A percentile compares a stretch with the other conserved stretches of the same genome.
Evolutionary conservation across 169 alveolate genomes (phyloP).

Genomic region (Toxoplasma gondii): DNA sequence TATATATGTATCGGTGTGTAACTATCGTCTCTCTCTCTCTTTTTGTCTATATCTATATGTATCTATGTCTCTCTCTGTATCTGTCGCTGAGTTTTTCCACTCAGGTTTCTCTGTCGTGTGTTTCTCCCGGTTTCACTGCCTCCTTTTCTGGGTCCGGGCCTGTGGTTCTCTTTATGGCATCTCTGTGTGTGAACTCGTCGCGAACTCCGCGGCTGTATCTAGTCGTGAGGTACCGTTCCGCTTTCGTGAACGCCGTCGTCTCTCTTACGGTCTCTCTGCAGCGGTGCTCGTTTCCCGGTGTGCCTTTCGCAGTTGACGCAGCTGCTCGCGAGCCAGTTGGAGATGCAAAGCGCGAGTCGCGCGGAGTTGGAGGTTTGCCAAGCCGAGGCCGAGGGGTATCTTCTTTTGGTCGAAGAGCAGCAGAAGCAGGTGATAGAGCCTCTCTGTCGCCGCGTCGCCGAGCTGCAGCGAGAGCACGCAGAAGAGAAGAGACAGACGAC

Average conservation of each 20-base stretch:
- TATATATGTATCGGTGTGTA: neutral
- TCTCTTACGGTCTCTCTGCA: neutral
- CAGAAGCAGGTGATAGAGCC: constrained; percentile 51
- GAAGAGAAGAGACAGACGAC: constrained; percentile 36
- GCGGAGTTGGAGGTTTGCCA: constrained; percentile 24
- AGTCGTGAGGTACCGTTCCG: neutral
- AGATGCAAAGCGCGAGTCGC: constrained; percentile 6
- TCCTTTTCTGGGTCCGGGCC: neutral
- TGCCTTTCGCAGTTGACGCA: neutral
- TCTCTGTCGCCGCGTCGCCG: constrained; percentile 13
- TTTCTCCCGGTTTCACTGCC: too few relatives aligned
- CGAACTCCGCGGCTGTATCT: neutral
- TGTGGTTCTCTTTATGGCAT: too few relatives aligned
- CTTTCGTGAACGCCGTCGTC: neutral
- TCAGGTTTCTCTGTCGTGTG: neutral
- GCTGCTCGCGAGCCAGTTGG: constrained; percentile 34
- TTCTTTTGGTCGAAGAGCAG: neutral
- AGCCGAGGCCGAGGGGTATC: constrained; percentile 28
- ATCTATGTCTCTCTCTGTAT: neutral
- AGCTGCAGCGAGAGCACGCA: constrained; percentile 19
- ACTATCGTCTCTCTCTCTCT: neutral
- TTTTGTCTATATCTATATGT: neutral
- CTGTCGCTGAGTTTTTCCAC: neutral
- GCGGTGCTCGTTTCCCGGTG: neutral
- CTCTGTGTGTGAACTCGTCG: too few relatives aligned